Evolutionary conservation across 176 grass and related monocot species (phyloP).

Genomic region (Hordeum marinum): DNA sequence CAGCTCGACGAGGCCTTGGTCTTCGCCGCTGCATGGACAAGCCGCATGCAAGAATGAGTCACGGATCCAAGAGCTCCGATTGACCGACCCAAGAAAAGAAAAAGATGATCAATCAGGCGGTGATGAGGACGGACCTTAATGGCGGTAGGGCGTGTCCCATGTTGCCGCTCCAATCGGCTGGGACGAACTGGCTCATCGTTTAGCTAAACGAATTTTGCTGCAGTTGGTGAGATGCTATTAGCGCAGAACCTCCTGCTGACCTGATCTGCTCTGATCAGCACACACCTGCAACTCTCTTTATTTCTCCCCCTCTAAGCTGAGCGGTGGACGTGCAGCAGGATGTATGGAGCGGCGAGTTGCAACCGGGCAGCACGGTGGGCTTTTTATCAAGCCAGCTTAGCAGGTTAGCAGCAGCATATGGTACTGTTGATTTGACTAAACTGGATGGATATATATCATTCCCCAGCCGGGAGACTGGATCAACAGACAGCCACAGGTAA

Average conservation of each 20-base stretch:
- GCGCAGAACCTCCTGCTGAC: background rate
- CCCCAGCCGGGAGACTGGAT: background rate
- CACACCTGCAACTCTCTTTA: too few species aligned
- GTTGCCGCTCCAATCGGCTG: constrained; percentile 36
- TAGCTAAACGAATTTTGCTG: background rate
- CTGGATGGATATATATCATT: background rate
- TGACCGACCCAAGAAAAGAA: too few species aligned
- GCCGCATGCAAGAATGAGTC: background rate
- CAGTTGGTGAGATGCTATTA: too few species aligned
- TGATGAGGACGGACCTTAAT: constrained; percentile 1
- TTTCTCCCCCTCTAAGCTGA: too few species aligned
- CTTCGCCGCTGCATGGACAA: background rate
- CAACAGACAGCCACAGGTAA: constrained; percentile 29
- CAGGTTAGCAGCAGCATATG: background rate
- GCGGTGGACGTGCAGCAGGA: too few species aligned
- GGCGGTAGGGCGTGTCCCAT: constrained; percentile 30
- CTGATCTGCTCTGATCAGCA: too few species aligned
- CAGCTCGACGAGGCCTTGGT: constrained; percentile 56
- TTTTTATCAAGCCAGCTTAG: constrained; percentile 15
- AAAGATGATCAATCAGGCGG: background rate
- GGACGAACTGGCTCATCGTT: constrained; percentile 56
- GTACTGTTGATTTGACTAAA: constrained; percentile 10
- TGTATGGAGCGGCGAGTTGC: background rate
- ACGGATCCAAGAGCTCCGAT: background rate
- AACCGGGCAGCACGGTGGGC: background rate